A percentile compares a stretch with the other conserved stretches of the same genome.
Conservation (phyloP, 2,329 filamentous ascomycete species). For the Ophiocordyceps sinensis region DNA sequence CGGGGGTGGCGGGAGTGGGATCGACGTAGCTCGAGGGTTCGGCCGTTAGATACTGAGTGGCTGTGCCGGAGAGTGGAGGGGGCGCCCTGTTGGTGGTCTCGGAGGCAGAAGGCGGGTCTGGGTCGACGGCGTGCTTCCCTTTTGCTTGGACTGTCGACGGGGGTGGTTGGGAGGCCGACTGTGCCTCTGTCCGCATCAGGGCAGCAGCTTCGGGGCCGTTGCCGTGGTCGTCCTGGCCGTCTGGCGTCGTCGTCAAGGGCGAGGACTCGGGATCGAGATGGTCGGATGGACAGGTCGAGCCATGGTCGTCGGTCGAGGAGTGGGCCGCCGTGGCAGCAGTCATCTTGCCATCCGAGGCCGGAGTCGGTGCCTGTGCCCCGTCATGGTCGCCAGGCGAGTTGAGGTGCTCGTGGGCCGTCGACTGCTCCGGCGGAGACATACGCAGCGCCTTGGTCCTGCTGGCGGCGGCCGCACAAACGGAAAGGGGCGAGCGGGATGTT, state of each 20-base stretch:
- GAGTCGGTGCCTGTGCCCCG: background rate
- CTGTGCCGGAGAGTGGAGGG: constrained; percentile 18
- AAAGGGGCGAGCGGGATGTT: too few relatives aligned
- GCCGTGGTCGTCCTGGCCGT: background rate
- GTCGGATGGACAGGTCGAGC: background rate
- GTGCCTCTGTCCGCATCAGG: too few relatives aligned
- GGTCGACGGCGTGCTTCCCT: constrained; percentile 10
- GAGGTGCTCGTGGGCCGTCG: constrained; percentile 10
- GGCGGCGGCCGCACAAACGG: background rate
- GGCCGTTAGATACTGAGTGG: constrained; percentile 30
- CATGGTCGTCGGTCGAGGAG: background rate
- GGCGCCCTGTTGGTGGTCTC: constrained; percentile 33
- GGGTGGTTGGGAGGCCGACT: background rate
- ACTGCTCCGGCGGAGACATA: constrained; percentile 22
- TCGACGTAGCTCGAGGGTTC: constrained; percentile 37
- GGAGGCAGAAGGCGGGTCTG: constrained; percentile 16
- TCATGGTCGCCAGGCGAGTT: constrained; percentile 2
- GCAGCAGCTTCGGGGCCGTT: too few relatives aligned
- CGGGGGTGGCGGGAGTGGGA: constrained; percentile 42
- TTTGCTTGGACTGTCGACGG: background rate
- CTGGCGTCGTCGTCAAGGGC: background rate
- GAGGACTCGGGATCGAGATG: background rate
- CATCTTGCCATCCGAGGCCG: background rate
- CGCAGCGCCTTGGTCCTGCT: constrained; percentile 7
- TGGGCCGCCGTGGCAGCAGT: background rate